Evolutionary conservation across 2,329 filamentous ascomycete species (phyloP), one percentile per base, ranked within the genome.

Genomic region (Hansfordia pulvinata): DNA sequence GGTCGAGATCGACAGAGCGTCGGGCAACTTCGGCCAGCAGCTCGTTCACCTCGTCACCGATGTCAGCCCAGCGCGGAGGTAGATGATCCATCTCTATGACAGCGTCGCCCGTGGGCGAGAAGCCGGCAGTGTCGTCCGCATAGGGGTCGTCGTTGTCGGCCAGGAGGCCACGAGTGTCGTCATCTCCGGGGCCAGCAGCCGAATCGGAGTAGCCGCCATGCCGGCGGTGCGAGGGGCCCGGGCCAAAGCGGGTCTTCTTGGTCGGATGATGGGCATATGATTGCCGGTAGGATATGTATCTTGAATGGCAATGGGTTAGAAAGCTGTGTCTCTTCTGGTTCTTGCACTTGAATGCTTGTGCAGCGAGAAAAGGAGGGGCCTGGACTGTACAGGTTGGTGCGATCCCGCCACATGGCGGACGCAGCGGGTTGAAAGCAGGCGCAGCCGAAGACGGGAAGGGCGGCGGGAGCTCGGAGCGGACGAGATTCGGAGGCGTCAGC

Each of bases 51-150:
- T 96, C 85, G 49, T 96, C 90, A 44, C 86, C 86, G 32, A 93
- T 67, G 47, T 98, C 90, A 31, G 88, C 80, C 90, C 90, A 98
- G 33, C 90, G 76, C 28, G 90, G 90, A 14, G 90, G 90, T 11
- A 98, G 65, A 20, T 93, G 61, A 53, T 96, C 88, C 90, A 98
- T 96, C 61, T 98, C 90, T 44, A 98, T 96, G 30, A 98, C 75
- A 12, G 83, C 81, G 54, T 96, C 88, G 47, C 85, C 85, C n/a
- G n/a, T n/a, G n/a, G n/a, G n/a, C n/a, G n/a, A n/a, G n/a, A n/a
- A n/a, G n/a, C n/a, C n/a, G n/a, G n/a, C n/a, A n/a, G n/a, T n/a
- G 54, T 93, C 83, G 50, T 92, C 81, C 34, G 70, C 73, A 49
- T 80, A 85, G n/a, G n/a, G n/a, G n/a, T n/a, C n/a, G 41, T 77